A percentile compares a stretch with the other conserved stretches of the same genome.
phyloP scores from a whole-genome alignment of 345 rosid species.

The rapeseed (Brassica napus) region Da-Ae NC_063438.1:3925501-3926000 shows the following conservation, averaged over 20 bases:
- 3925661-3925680: slow-evolving; percentile 27
- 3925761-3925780: no score
- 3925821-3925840: no score
- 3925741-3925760: background rate
- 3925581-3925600: slow-evolving; percentile 23
- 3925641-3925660: slow-evolving; percentile 25
- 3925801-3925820: no score
- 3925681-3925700: slow-evolving; percentile 24
- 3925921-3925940: no score
- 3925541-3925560: slow-evolving; percentile 27
- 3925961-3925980: no score
- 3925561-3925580: slow-evolving; percentile 35
- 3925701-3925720: slow-evolving; percentile 22
- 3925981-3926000: no score
- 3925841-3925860: no score
- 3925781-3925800: no score
- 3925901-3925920: no score
- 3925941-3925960: no score
- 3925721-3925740: background rate
- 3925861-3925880: no score
- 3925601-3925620: slow-evolving; percentile 16
- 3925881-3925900: no score
- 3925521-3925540: slow-evolving; percentile 17
- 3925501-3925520: slow-evolving; percentile 22
- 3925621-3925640: slow-evolving; percentile 10